phyloP scores from a whole-genome alignment of 2,329 filamentous ascomycete genomes.

The Ophiostoma sp. region DNA sequence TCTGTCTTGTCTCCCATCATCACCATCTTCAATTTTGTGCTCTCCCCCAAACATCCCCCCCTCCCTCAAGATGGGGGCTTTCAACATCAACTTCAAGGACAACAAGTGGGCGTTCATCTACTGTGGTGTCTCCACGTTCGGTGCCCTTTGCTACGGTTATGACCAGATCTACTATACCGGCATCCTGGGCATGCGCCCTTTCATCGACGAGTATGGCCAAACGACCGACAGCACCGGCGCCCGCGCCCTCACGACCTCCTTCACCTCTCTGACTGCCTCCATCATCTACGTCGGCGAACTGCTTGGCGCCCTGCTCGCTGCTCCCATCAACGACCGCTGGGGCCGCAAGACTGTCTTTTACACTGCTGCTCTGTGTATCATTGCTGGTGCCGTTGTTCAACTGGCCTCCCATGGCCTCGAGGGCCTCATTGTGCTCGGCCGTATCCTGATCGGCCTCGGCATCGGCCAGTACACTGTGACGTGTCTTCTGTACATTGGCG shows the following conservation, averaged over 20 bases:
- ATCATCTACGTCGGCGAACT: slow-evolving; percentile 45
- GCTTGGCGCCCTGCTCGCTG: slow-evolving; percentile 38
- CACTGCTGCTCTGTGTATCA: slow-evolving; percentile 38
- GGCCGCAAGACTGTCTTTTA: slow-evolving; percentile 39
- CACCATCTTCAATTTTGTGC: neutral
- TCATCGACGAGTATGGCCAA: slow-evolving; percentile 35
- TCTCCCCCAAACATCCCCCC: neutral
- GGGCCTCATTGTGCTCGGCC: slow-evolving; percentile 33
- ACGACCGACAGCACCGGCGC: slow-evolving; percentile 30
- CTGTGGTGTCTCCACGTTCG: slow-evolving; percentile 33
- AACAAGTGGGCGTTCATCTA: slow-evolving; percentile 33
- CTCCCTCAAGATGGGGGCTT: slow-evolving; percentile 21
- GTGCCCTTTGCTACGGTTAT: slow-evolving; percentile 33
- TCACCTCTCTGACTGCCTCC: slow-evolving; percentile 40
- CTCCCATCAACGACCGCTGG: slow-evolving; percentile 41
- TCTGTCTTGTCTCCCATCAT: neutral
- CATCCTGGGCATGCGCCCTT: slow-evolving; percentile 35
- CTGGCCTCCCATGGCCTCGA: slow-evolving; percentile 30
- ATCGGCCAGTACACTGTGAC: slow-evolving; percentile 38
- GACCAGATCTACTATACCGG: slow-evolving; percentile 34
- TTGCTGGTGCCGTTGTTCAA: slow-evolving; percentile 36
- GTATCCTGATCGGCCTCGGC: slow-evolving; percentile 30
- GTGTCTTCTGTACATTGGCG: slow-evolving; percentile 38
- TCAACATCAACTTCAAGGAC: slow-evolving; percentile 27
- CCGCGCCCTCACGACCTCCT: slow-evolving; percentile 33